Conservation (phyloP, 2,329 filamentous ascomycete species). For the Colletotrichum higginsianum region DNA sequence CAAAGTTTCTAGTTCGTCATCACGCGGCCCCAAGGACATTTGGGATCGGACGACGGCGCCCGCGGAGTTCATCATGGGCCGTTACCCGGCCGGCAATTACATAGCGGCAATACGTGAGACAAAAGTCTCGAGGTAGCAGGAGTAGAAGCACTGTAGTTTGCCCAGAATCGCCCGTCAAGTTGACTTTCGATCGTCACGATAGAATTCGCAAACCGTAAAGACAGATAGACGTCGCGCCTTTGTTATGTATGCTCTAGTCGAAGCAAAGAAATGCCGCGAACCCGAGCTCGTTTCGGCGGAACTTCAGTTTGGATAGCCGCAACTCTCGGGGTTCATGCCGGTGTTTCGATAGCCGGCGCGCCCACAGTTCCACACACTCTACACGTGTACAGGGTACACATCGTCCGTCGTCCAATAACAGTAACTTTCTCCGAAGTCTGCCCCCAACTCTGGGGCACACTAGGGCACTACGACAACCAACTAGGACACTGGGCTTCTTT, state of each 20-base stretch:
- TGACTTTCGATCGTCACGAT: background rate
- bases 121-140: too few species aligned
- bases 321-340: constrained; percentile 16
- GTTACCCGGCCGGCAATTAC: background rate
- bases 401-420: constrained; percentile 4
- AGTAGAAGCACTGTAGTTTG: background rate
- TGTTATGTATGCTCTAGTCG: background rate
- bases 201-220: background rate
- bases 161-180: background rate
- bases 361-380: background rate
- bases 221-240: background rate
- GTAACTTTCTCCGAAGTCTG: constrained; percentile 8
- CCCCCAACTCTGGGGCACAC: background rate
- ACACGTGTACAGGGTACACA: too few species aligned
- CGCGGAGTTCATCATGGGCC: background rate
- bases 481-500: background rate
- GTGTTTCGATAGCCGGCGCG: constrained; percentile 10
- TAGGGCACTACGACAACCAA: too few species aligned
- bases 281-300: constrained; percentile 6
- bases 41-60: background rate
- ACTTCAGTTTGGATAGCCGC: constrained; percentile 10
- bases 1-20: background rate
- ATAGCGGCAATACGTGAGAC: background rate
- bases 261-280: background rate
- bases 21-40: too few species aligned